phyloP scores from a whole-genome alignment of 306 rosid genomes.

The Quercus ilex region DNA sequence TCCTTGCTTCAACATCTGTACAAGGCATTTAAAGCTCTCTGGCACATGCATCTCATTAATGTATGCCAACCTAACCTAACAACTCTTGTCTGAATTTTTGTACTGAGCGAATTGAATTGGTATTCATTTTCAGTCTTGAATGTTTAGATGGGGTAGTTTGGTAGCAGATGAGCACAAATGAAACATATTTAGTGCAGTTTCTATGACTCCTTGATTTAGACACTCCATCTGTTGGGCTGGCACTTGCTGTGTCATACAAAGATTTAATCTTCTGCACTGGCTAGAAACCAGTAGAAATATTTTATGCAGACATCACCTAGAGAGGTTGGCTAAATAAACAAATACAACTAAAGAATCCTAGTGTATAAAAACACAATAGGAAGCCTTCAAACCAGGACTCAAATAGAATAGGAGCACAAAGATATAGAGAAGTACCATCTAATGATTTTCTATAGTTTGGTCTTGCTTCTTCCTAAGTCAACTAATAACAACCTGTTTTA shows the following conservation, averaged over 20 bases:
- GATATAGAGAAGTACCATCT: not conserved
- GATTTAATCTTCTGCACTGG: slow-evolving; percentile 21
- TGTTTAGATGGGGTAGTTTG: slow-evolving; percentile 25
- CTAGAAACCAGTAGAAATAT: slow-evolving; percentile 12
- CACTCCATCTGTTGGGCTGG: slow-evolving; percentile 15
- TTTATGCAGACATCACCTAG: slow-evolving; percentile 14
- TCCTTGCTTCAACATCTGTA: slow-evolving; percentile 27
- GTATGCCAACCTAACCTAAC: slow-evolving; percentile 22
- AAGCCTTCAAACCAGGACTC: not conserved
- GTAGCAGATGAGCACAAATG: slow-evolving; percentile 15
- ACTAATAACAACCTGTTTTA: not conserved
- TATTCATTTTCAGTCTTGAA: slow-evolving; percentile 26
- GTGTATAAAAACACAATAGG: slow-evolving; percentile 6
- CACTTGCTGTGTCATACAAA: slow-evolving; percentile 8
- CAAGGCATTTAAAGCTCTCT: slow-evolving; percentile 35
- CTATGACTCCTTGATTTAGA: slow-evolving; percentile 32
- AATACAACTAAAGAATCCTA: not conserved
- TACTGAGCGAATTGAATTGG: slow-evolving; percentile 27
- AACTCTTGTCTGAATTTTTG: slow-evolving; percentile 25
- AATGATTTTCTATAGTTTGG: not conserved
- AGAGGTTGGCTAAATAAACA: slow-evolving; percentile 9
- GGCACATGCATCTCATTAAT: slow-evolving; percentile 75
- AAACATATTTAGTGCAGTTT: slow-evolving; percentile 16
- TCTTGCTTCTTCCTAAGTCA: slow-evolving; percentile 1
- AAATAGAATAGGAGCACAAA: not conserved